These are phyloP conservation scores for Ceratocystis colombiana DNA, from an alignment of 2,329 filamentous ascomycete genomes.

Conservation along the genomic window DNA sequence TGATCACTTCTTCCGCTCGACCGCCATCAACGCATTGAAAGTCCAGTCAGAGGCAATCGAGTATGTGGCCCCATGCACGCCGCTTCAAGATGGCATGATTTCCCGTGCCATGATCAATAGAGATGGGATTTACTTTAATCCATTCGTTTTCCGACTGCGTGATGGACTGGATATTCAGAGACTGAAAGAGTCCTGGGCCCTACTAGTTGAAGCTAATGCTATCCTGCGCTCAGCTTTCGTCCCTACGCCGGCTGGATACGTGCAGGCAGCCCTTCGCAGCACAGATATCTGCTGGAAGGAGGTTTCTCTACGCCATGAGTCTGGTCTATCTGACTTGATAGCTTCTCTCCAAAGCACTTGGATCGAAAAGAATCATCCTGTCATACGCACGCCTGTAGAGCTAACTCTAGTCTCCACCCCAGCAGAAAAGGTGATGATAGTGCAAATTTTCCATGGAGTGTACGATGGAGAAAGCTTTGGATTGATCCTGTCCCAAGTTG, in stretches of 20 bases:
- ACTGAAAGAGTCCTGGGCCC: slow-evolving; percentile 50
- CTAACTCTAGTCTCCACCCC: slow-evolving; percentile 35
- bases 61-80: slow-evolving; percentile 69
- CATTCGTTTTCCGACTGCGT: slow-evolving; percentile 53
- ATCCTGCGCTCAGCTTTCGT: slow-evolving; percentile 66
- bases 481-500: slow-evolving; percentile 45
- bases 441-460: slow-evolving; percentile 74
- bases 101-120: slow-evolving; percentile 52
- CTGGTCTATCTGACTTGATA: background rate
- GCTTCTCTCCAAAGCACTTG: slow-evolving; percentile 37
- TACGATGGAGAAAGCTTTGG: slow-evolving; percentile 77
- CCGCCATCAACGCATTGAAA: slow-evolving; percentile 44
- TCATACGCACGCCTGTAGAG: slow-evolving; percentile 45
- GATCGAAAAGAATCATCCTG: slow-evolving; percentile 42
- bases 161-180: slow-evolving; percentile 36
- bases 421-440: slow-evolving; percentile 37
- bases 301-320: background rate
- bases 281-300: slow-evolving; percentile 38
- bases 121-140: slow-evolving; percentile 59
- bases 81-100: slow-evolving; percentile 79
- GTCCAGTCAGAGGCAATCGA: slow-evolving; percentile 50
- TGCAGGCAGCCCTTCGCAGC: slow-evolving; percentile 56
- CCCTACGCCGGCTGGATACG: slow-evolving; percentile 61
- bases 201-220: slow-evolving; percentile 43
- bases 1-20: slow-evolving; percentile 48